Conservation (phyloP, 371 early-diverging fungal genomes). For the Vairimorpha apis region DNA sequence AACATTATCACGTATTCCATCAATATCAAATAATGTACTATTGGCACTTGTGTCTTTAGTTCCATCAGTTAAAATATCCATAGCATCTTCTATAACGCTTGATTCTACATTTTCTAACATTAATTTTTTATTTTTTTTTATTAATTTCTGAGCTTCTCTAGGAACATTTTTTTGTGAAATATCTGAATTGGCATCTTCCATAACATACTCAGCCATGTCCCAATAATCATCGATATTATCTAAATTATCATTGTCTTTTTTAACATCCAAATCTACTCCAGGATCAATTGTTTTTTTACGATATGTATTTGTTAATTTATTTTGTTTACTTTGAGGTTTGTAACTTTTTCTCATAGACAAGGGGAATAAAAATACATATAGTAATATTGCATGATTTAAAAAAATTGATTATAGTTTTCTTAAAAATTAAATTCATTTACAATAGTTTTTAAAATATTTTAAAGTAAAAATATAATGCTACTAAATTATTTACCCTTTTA, state of each 20-base stretch:
- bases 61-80: not conserved
- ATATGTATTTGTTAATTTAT: slow-evolving; percentile 19
- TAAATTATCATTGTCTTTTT: slow-evolving; percentile 49
- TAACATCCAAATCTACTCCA: slow-evolving; percentile 30
- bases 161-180: slow-evolving; percentile 3
- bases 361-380: slow-evolving; percentile 17
- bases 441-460: too few species aligned
- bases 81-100: not conserved
- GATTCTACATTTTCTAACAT: not conserved
- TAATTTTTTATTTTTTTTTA: slow-evolving; percentile 5
- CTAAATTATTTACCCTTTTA: too few species aligned
- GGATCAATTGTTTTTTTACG: slow-evolving; percentile 43
- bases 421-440: too few species aligned
- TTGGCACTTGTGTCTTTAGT: not conserved
- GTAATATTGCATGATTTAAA: too few species aligned
- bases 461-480: too few species aligned
- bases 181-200: slow-evolving; percentile 28
- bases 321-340: slow-evolving; percentile 36
- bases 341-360: slow-evolving; percentile 43
- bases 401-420: too few species aligned
- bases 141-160: not conserved
- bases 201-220: slow-evolving; percentile 37
- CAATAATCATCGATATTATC: slow-evolving; percentile 60
- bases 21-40: slow-evolving; percentile 46
- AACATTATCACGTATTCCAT: slow-evolving; percentile 37